phyloP scores from a whole-genome alignment of 495 filamentous ascomycete species.

The Jackrogersella multiformis region DNA sequence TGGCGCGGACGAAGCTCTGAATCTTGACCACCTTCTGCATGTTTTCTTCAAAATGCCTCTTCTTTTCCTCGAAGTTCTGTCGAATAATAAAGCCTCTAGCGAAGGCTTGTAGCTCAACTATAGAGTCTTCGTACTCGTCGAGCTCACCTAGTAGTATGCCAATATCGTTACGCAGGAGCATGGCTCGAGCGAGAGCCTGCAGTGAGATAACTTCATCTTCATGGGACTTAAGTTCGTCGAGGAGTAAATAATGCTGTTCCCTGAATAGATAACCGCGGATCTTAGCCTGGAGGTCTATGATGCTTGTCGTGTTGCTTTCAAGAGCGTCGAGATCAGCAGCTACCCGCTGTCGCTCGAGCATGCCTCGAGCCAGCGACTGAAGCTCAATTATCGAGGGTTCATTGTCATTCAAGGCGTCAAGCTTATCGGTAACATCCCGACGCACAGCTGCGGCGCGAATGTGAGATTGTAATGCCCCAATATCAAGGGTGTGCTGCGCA shows the following conservation, averaged over 20 bases:
- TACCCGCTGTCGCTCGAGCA: slow-evolving; percentile 59
- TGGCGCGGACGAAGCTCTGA: slow-evolving; percentile 92
- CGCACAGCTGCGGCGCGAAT: slow-evolving; percentile 60
- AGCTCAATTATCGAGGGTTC: slow-evolving; percentile 55
- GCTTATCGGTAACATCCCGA: slow-evolving; percentile 54
- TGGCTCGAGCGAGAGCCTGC: slow-evolving; percentile 79
- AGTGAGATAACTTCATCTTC: slow-evolving; percentile 67
- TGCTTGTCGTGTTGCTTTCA: slow-evolving; percentile 61
- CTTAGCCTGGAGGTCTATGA: slow-evolving; percentile 75
- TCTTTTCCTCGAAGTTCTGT: slow-evolving; percentile 80
- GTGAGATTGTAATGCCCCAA: slow-evolving; percentile 52
- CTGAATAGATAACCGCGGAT: slow-evolving; percentile 71
- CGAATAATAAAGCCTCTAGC: slow-evolving; percentile 79
- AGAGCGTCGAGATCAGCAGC: slow-evolving; percentile 66
- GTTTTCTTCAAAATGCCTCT: slow-evolving; percentile 88
- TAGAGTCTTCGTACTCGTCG: slow-evolving; percentile 78
- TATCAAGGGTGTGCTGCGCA: slow-evolving; percentile 44
- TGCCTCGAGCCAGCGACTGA: slow-evolving; percentile 61
- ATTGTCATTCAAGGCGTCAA: slow-evolving; percentile 52
- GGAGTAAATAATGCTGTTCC: slow-evolving; percentile 58
- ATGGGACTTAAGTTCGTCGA: slow-evolving; percentile 67
- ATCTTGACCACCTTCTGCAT: slow-evolving; percentile 99
- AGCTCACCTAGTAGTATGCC: slow-evolving; percentile 76
- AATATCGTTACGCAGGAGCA: slow-evolving; percentile 76
- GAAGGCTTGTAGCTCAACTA: slow-evolving; percentile 78